These are phyloP conservation scores for Mucor racemosus DNA, from an alignment of 371 early-diverging fungal species.

Conservation along the genomic window DNA sequence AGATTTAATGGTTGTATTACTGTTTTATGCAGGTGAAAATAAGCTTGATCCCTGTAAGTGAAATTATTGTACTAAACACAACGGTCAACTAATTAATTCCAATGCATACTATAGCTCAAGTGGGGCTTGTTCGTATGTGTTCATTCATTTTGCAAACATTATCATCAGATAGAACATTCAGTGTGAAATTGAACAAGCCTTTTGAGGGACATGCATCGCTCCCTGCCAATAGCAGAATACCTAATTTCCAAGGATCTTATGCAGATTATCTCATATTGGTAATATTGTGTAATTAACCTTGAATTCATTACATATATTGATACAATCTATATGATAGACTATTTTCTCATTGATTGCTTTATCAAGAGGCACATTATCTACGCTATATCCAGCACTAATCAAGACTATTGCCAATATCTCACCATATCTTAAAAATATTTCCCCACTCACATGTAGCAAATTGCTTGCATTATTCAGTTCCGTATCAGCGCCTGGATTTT, in stretches of 20 bases:
- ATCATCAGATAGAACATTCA: constrained; percentile 81
- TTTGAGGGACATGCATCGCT: constrained; percentile 75
- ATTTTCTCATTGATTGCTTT: constrained; percentile 79
- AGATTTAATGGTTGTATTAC: constrained; percentile 65
- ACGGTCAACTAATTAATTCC: constrained; percentile 60
- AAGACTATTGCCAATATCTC: constrained; percentile 84
- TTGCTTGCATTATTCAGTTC: constrained; percentile 73
- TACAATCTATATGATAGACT: constrained; percentile 43
- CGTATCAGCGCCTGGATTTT: constrained; percentile 79
- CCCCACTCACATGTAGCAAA: constrained; percentile 73
- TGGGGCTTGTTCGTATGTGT: constrained; percentile 80
- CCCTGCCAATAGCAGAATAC: constrained; percentile 69
- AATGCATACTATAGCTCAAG: constrained; percentile 71
- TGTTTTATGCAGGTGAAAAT: constrained; percentile 70
- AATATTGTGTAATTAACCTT: constrained; percentile 3
- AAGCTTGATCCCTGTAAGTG: constrained; percentile 64
- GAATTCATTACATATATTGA: not conserved
- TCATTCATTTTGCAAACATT: constrained; percentile 83
- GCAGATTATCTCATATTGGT: constrained; percentile 82
- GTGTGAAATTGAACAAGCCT: constrained; percentile 75
- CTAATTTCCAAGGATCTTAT: constrained; percentile 79
- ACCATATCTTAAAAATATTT: constrained; percentile 79
- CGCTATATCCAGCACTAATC: constrained; percentile 79
- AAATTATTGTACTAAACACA: not conserved
- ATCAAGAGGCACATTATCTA: constrained; percentile 67